phyloP scores from a whole-genome alignment of 1,139 yeast species.

The Pichia sp. region DNA sequence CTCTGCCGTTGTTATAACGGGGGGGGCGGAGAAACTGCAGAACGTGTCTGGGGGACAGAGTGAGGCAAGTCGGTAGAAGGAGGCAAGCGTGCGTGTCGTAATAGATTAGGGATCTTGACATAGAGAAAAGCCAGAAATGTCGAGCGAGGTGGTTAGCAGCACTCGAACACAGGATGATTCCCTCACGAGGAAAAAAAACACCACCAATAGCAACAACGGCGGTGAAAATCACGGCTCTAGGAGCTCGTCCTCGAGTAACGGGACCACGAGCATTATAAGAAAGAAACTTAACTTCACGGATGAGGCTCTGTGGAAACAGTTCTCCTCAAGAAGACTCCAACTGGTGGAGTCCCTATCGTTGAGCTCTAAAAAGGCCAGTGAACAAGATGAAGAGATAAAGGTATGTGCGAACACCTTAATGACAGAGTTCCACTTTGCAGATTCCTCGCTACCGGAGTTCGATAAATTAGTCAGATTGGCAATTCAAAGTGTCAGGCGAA shows the following conservation, averaged over 20 bases:
- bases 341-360: conserved; percentile 77
- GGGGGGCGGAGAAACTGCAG: not conserved
- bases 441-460: conserved; percentile 60
- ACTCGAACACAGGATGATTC: not conserved
- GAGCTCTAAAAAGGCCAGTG: conserved; percentile 80
- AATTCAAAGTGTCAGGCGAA: conserved; percentile 72
- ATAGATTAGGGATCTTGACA: not conserved
- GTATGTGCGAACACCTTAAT: conserved; percentile 73
- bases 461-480: conserved; percentile 91
- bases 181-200: not conserved
- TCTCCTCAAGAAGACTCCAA: conserved; percentile 83
- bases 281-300: conserved; percentile 70
- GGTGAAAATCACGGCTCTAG: not conserved
- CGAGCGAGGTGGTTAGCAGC: not conserved
- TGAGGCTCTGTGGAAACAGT: conserved; percentile 81
- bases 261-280: conserved; percentile 78
- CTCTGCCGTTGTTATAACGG: no score
- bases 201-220: not conserved
- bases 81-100: not conserved
- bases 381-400: conserved; percentile 78
- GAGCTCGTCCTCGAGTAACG: conserved; percentile 31
- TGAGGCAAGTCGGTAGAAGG: not conserved
- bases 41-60: not conserved
- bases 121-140: not conserved
- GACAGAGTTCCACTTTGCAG: conserved; percentile 68